Conservation (phyloP, 202 grass and related monocot genomes). For the Schoenoplectus tabernaemontani region DNA sequence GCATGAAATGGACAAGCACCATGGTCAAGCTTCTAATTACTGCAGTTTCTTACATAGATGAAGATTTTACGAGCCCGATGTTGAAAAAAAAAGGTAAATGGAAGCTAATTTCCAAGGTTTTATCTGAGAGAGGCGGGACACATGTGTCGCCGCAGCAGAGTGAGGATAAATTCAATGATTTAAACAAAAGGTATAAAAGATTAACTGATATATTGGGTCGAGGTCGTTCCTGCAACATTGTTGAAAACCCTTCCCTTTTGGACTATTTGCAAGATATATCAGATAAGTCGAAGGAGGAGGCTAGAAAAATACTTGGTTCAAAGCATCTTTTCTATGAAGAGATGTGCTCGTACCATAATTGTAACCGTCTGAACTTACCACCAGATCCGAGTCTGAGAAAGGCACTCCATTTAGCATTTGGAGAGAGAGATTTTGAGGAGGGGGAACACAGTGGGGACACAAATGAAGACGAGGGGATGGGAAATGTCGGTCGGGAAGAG, state of each 20-base stretch:
- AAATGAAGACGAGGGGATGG: conserved; percentile 42
- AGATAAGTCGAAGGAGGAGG: conserved; percentile 65
- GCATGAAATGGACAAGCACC: conserved; percentile 71
- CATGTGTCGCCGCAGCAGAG: conserved; percentile 78
- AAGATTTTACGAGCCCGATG: conserved; percentile 39
- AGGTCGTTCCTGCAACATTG: conserved; percentile 57
- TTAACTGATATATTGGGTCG: conserved; percentile 77
- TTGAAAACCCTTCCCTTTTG: conserved; percentile 55
- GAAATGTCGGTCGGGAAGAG: conserved; percentile 26
- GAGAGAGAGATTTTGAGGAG: conserved; percentile 44
- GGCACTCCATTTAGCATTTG: conserved; percentile 39
- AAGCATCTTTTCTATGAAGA: conserved; percentile 94
- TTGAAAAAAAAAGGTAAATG: conserved; percentile 82
- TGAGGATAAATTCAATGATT: conserved; percentile 92
- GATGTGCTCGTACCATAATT: conserved; percentile 94
- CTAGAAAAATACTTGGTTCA: conserved; percentile 58
- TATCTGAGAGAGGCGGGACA: conserved; percentile 38
- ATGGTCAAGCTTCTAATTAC: conserved; percentile 84
- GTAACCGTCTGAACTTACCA: conserved; percentile 45
- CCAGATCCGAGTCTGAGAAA: conserved; percentile 46
- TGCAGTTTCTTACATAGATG: conserved; percentile 63
- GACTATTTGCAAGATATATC: conserved; percentile 33
- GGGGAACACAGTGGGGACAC: conserved; percentile 39
- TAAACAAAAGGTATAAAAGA: conserved; percentile 94
- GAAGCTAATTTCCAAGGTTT: conserved; percentile 50